Evolutionary conservation across 805 yeast genomes (phyloP), one percentile per base, ranked within the genome.

Genomic region (Schwanniomyces pseudopolymorphus): DNA sequence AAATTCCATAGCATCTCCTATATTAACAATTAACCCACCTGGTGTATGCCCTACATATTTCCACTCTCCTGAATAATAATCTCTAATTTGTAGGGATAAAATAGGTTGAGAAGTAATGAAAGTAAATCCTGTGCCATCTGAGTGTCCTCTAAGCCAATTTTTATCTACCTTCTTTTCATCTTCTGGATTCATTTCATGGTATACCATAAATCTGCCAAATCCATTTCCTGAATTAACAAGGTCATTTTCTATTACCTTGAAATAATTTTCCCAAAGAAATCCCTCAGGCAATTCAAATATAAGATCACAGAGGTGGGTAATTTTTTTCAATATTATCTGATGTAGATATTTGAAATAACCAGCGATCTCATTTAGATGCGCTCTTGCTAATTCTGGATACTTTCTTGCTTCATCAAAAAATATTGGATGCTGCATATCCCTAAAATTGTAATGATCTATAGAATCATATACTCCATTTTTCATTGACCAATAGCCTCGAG

Each of bases 81-180:
- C 69, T 39, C 67, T 53, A 14, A 63, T 63, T 47, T 63, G 67
- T 17, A 63, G 48, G 6, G 67, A 61, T 21, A 61, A 51, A 22
- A 63, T 63, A 13, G 68, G 68, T 44, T 63, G 68, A 16, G 66
- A 61, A 5, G 68, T 61, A 24, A 63, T 61, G 43, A 63, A 63
- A 5, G 68, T 63, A 33, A 63, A 63, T 5, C 60, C 68, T 14
- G 62, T 59, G 17, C 63, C 54, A 43, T 63, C 68, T 4, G 68
- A 63, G 46, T 63, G 68, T 6, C 68, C 68, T 39, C 68, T 51
- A 22, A 63, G 51, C 64, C 63, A 60, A 37, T 60, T 59, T 26
- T 56, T 55, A 33, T 58, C 61, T 2, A 58, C 63, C 45, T 60
- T 63, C 40, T 43, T 40, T 28, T 54, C 56, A 39, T 62, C 66